phyloP scores from a whole-genome alignment of 306 rosid genomes.

The Oemleria cerasiformis region DNA sequence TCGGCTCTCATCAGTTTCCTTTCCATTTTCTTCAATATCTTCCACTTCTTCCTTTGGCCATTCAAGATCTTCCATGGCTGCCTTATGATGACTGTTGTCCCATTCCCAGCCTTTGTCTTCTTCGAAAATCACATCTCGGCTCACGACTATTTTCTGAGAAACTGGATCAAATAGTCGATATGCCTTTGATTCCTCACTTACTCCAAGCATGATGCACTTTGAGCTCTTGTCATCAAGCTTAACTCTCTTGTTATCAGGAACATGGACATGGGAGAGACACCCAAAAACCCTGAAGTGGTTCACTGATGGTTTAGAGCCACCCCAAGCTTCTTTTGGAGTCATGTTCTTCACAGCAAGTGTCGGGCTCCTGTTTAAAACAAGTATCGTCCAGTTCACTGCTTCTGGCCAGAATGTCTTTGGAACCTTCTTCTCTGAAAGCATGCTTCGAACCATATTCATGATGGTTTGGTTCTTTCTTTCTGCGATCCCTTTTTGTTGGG shows the following conservation, averaged over 20 bases:
- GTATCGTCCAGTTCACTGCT: background rate
- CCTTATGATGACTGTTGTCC: background rate
- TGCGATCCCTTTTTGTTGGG: background rate
- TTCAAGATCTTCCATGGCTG: background rate
- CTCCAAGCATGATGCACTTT: background rate
- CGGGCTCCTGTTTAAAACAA: background rate
- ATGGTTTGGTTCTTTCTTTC: background rate
- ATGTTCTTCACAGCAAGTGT: background rate
- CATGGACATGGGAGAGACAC: too few species aligned
- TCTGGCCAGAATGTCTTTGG: background rate
- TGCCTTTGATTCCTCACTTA: background rate
- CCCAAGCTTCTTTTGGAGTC: background rate
- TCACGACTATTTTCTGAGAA: background rate
- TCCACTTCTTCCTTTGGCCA: background rate
- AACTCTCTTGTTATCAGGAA: too few species aligned
- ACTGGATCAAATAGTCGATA: background rate
- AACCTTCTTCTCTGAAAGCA: background rate
- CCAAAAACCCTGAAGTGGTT: too few species aligned
- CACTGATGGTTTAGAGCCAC: background rate
- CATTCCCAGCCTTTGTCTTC: background rate
- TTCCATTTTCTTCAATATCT: background rate
- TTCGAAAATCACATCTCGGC: background rate
- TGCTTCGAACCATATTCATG: background rate
- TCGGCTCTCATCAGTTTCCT: too few species aligned
- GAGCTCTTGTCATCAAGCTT: background rate